Conservation (phyloP, 805 yeast species). For the Ogataea nitratoaversa region DNA sequence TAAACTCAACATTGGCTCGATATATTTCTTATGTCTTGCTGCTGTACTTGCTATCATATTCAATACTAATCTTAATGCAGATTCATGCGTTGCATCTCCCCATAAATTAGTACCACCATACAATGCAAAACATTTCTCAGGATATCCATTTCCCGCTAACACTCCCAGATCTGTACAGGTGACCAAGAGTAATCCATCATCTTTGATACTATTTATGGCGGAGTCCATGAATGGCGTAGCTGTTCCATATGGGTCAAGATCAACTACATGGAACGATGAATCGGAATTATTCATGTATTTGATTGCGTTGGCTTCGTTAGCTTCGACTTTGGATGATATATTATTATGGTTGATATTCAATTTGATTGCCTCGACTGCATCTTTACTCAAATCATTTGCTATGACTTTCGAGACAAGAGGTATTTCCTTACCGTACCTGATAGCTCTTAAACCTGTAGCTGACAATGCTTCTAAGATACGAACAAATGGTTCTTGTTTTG, state of each 20-base stretch:
- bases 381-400: conserved; percentile 85
- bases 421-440: conserved; percentile 88
- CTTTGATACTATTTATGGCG: conserved; percentile 78
- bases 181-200: conserved; percentile 80
- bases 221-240: conserved; percentile 95
- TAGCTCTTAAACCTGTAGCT: conserved; percentile 93
- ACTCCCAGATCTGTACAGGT: conserved; percentile 97
- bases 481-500: conserved; percentile 41
- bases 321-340: conserved; percentile 50
- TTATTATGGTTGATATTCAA: conserved; percentile 67
- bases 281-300: conserved; percentile 59
- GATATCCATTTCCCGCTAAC: conserved; percentile 92
- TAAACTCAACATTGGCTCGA: conserved; percentile 81
- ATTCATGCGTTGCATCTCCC: conserved; percentile 86
- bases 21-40: conserved; percentile 80
- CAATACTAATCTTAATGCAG: conserved; percentile 82
- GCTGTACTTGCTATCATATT: conserved; percentile 76
- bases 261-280: conserved; percentile 74
- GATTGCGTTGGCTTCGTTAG: conserved; percentile 90
- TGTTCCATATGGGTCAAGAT: conserved; percentile 96
- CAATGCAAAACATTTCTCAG: conserved; percentile 91
- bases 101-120: conserved; percentile 92
- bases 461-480: conserved; percentile 84
- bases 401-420: conserved; percentile 68
- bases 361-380: conserved; percentile 79